A percentile compares a stretch with the other conserved stretches of the same genome.
phyloP scores from a whole-genome alignment of 2,329 filamentous ascomycete genomes.

The Metarhizium guizhouense region DNA sequence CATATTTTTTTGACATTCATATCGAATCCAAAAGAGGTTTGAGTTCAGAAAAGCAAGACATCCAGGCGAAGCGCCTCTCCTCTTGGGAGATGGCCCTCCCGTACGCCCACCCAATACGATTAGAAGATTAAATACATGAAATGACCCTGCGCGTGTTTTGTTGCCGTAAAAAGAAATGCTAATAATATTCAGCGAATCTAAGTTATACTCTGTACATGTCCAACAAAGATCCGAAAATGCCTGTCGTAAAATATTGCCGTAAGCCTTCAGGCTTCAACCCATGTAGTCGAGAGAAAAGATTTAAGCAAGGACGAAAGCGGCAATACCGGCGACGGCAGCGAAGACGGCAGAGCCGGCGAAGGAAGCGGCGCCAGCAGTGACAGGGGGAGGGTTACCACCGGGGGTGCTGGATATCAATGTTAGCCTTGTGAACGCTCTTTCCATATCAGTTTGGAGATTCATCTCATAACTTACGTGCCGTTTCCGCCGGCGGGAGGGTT shows the following conservation, averaged over 20 bases:
- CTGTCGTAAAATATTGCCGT: slow-evolving; percentile 27
- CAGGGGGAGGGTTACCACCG: slow-evolving; percentile 21
- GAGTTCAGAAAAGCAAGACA: slow-evolving; percentile 11
- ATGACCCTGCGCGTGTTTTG: slow-evolving; percentile 9
- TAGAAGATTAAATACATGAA: slow-evolving; percentile 39
- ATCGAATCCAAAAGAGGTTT: slow-evolving; percentile 2
- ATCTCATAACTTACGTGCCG: too few relatives aligned
- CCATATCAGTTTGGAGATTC: too few relatives aligned
- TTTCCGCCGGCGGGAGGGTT: slow-evolving; percentile 12
- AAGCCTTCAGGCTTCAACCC: slow-evolving; percentile 30
- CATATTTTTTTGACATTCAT: too few relatives aligned
- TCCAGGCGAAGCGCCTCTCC: slow-evolving; percentile 9
- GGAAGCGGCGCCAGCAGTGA: slow-evolving; percentile 44
- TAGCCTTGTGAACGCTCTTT: neutral
- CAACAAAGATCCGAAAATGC: slow-evolving; percentile 21
- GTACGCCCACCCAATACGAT: slow-evolving; percentile 24
- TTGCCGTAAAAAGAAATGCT: slow-evolving; percentile 17
- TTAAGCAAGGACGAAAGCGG: slow-evolving; percentile 48
- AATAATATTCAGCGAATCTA: slow-evolving; percentile 25
- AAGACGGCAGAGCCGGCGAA: slow-evolving; percentile 44
- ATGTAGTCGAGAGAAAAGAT: slow-evolving; percentile 24
- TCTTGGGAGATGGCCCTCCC: slow-evolving; percentile 9
- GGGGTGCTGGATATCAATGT: slow-evolving; percentile 11
- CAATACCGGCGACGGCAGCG: slow-evolving; percentile 45
- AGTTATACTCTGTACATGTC: slow-evolving; percentile 29